A percentile compares a stretch with the other conserved stretches of the same genome.
Evolutionary conservation across 768 basidiomycete species (phyloP).

Genomic region (Leccinum longicurvipes): DNA sequence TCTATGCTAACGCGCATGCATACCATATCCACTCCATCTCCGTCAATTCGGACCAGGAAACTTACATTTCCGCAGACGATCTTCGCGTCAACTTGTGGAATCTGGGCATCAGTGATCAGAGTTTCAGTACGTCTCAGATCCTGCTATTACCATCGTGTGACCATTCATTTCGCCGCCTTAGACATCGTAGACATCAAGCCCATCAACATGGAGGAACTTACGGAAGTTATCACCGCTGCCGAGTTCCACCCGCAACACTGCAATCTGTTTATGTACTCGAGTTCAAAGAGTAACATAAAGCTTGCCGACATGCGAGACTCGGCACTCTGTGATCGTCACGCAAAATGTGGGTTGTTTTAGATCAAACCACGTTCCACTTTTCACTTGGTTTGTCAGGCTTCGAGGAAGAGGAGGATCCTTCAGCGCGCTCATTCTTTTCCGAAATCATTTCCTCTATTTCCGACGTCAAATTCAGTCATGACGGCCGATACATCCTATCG

Average conservation of each 20-base stretch:
- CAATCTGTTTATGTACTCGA: slow-evolving; percentile 99
- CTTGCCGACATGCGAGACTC: slow-evolving; percentile 99
- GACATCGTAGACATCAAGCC: slow-evolving; percentile 99
- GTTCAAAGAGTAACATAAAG: slow-evolving; percentile 99
- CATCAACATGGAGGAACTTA: slow-evolving; percentile 99
- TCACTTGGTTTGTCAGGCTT: slow-evolving; percentile 60
- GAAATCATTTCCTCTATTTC: slow-evolving; percentile 99
- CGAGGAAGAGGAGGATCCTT: slow-evolving; percentile 98
- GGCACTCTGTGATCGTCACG: slow-evolving; percentile 92
- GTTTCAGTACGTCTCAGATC: slow-evolving; percentile 77
- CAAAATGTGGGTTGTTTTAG: slow-evolving; percentile 71
- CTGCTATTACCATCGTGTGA: not conserved
- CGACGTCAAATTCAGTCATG: slow-evolving; percentile 98
- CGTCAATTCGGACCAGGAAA: slow-evolving; percentile 99
- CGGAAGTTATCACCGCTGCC: slow-evolving; percentile 99
- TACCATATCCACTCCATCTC: slow-evolving; percentile 99
- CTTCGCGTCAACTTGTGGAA: slow-evolving; percentile 98
- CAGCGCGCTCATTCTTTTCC: slow-evolving; percentile 97
- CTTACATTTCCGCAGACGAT: slow-evolving; percentile 99
- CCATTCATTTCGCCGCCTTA: slow-evolving; percentile 30
- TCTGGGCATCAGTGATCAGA: slow-evolving; percentile 95
- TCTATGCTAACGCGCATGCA: slow-evolving; percentile 98
- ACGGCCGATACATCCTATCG: slow-evolving; percentile 94
- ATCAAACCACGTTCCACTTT: not conserved
- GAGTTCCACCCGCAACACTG: slow-evolving; percentile 98